Evolutionary conservation across 345 rosid species (phyloP).

Genomic region (Melaleuca alternifolia): DNA sequence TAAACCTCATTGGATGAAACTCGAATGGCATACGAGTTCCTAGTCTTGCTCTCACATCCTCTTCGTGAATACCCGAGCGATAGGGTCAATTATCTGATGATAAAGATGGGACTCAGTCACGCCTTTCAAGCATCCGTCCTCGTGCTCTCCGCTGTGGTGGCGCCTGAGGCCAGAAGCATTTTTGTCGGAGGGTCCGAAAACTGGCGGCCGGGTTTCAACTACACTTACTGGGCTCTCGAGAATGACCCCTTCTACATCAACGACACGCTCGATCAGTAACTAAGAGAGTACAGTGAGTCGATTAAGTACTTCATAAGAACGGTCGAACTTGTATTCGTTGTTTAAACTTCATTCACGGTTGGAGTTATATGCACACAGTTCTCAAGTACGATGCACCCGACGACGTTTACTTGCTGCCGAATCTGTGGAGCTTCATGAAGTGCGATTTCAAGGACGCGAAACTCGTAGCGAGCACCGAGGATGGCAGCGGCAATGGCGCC

Average conservation of each 20-base stretch:
- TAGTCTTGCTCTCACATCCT: neutral
- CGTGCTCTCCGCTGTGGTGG: neutral
- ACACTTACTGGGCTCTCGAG: constrained; percentile 7
- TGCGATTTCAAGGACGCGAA: constrained; percentile 11
- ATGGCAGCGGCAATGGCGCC: neutral
- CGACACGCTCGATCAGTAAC: constrained; percentile 5
- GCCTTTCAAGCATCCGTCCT: neutral
- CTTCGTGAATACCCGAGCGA: neutral
- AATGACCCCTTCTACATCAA: constrained; percentile 7
- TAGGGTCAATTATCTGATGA: neutral
- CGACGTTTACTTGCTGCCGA: constrained; percentile 9
- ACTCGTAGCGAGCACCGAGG: neutral
- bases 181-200: constrained; percentile 4
- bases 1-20: neutral
- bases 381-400: constrained; percentile 9
- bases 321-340: neutral
- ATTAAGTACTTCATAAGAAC: neutral
- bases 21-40: neutral
- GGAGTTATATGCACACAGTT: neutral
- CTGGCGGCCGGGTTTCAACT: constrained; percentile 8
- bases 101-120: neutral
- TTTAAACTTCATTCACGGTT: neutral
- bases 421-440: constrained; percentile 1
- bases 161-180: constrained; percentile 3
- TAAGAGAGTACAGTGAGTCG: neutral